Conservation (phyloP, 345 rosid species). For the Arabis hirsuta region DNA sequence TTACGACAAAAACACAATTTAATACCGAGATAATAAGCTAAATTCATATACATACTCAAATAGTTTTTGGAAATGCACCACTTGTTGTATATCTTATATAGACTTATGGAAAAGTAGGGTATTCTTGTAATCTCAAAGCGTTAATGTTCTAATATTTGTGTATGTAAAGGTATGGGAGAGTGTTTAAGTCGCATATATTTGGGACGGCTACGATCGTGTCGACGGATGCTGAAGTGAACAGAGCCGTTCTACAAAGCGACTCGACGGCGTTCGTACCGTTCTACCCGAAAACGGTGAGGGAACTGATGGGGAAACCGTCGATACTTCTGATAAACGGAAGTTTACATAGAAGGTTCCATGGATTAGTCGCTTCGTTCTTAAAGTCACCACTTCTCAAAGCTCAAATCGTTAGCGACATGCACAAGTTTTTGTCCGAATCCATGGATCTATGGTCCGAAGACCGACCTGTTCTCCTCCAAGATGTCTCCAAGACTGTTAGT, state of each 20-base stretch:
- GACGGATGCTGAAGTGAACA: constrained; percentile 91
- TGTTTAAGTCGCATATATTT: constrained; percentile 96
- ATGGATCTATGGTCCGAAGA: constrained; percentile 78
- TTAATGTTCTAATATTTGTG: background rate
- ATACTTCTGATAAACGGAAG: constrained; percentile 85
- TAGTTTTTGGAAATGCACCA: background rate
- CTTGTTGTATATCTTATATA: background rate
- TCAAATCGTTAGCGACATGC: constrained; percentile 86
- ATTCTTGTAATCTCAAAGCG: background rate
- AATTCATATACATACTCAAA: background rate
- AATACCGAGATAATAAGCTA: background rate
- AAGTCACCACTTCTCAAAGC: constrained; percentile 84
- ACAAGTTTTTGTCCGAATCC: constrained; percentile 61
- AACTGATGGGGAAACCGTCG: constrained; percentile 95
- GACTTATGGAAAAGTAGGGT: background rate
- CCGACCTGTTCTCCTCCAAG: constrained; percentile 72
- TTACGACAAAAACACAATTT: constrained; percentile 4
- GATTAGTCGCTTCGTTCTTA: constrained; percentile 82
- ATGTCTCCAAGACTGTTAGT: constrained; percentile 81
- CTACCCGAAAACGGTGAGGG: constrained; percentile 90
- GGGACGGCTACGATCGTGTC: constrained; percentile 86
- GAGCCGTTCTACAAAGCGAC: constrained; percentile 82
- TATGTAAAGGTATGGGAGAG: constrained; percentile 74
- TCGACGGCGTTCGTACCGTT: constrained; percentile 80
- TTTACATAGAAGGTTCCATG: constrained; percentile 90